phyloP scores from a whole-genome alignment of 441 rosid genomes.

The Adansonia madagascariensis region DNA sequence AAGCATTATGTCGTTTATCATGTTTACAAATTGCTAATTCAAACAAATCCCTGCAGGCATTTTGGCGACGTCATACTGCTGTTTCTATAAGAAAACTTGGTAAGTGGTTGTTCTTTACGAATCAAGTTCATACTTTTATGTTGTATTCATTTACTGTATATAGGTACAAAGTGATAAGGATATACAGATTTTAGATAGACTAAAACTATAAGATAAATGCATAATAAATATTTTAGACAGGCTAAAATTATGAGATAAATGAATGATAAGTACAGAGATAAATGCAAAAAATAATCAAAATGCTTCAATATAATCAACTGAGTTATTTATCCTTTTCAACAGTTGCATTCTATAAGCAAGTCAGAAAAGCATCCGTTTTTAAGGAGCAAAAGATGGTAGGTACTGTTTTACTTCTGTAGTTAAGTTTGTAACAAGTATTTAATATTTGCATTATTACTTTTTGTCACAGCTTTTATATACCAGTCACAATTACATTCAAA shows the following conservation, averaged over 20 bases:
- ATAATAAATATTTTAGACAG: too few species aligned
- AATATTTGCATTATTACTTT: slow-evolving; percentile 2
- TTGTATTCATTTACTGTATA: too few species aligned
- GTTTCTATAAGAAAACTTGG: slow-evolving; percentile 10
- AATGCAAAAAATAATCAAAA: too few species aligned
- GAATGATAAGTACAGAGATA: too few species aligned
- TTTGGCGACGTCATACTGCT: slow-evolving; percentile 72
- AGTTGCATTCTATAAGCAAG: slow-evolving; percentile 49
- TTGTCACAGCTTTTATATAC: not conserved
- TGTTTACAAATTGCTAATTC: slow-evolving; percentile 31
- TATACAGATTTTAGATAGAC: too few species aligned
- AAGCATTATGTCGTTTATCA: slow-evolving; percentile 23
- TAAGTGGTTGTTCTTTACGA: too few species aligned
- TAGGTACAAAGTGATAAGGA: too few species aligned
- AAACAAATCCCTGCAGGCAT: slow-evolving; percentile 49
- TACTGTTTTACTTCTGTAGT: slow-evolving; percentile 23
- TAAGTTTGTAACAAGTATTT: slow-evolving; percentile 27
- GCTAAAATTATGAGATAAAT: too few species aligned
- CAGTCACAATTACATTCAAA: not conserved
- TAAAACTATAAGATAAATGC: too few species aligned
- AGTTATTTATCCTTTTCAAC: too few species aligned
- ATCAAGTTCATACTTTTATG: too few species aligned
- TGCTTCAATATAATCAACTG: too few species aligned
- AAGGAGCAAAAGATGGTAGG: slow-evolving; percentile 58
- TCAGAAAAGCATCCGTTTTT: slow-evolving; percentile 49